phyloP scores from a whole-genome alignment of 257 asterid genomes.

The Lycium ferocissimum region DNA sequence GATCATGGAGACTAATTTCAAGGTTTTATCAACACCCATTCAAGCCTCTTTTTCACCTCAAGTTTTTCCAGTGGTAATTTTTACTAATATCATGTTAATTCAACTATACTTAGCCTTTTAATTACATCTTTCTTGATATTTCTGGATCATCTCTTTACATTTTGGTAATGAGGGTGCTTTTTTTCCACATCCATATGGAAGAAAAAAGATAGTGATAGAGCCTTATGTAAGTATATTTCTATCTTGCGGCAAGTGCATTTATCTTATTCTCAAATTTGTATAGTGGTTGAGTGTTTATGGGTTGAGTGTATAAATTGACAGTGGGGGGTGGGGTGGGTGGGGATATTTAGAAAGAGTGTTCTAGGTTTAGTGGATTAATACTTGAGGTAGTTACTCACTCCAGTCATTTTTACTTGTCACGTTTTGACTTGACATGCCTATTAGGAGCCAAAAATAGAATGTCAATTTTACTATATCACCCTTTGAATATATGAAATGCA shows the following conservation, averaged over 20 bases:
- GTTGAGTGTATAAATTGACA: not conserved
- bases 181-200: not conserved
- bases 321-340: not conserved
- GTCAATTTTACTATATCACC: too few relatives aligned
- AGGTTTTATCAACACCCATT: not conserved
- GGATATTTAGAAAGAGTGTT: not conserved
- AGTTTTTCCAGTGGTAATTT: not conserved
- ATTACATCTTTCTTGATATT: not conserved
- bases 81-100: not conserved
- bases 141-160: not conserved
- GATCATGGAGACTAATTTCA: conserved; percentile 25
- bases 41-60: not conserved
- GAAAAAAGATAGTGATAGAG: not conserved
- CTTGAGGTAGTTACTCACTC: not conserved
- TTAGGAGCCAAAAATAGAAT: too few relatives aligned
- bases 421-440: too few relatives aligned
- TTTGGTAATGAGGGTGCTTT: not conserved
- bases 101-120: not conserved
- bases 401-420: too few relatives aligned
- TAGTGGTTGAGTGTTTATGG: not conserved
- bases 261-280: not conserved
- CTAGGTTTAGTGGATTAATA: not conserved
- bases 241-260: not conserved
- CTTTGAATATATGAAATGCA: too few relatives aligned
- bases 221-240: not conserved